These are phyloP conservation scores for Spathaspora girioi DNA, from an alignment of 805 yeast genomes.

Conservation along the genomic window DNA sequence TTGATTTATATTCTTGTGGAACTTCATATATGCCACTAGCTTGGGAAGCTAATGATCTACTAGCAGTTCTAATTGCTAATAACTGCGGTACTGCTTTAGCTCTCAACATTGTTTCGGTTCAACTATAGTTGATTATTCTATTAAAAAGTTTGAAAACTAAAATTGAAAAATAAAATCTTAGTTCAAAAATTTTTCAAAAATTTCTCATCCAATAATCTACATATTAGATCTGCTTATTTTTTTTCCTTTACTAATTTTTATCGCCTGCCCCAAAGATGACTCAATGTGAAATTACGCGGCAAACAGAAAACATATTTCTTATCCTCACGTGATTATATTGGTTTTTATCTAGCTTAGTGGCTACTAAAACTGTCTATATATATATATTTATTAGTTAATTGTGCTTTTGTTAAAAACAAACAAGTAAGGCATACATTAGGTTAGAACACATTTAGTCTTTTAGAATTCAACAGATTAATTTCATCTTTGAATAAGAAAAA, in stretches of 20 bases:
- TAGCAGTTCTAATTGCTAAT: not conserved
- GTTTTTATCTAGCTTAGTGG: not conserved
- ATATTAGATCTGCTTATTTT: conserved; percentile 1
- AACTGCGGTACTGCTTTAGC: conserved; percentile 3
- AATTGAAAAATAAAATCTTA: not conserved
- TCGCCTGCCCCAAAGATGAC: not conserved
- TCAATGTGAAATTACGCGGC: conserved; percentile 1
- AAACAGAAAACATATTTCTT: not conserved
- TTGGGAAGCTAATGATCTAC: conserved; percentile 26
- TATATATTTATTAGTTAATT: not conserved
- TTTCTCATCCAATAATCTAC: not conserved
- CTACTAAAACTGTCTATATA: not conserved
- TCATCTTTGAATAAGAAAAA: too few species aligned
- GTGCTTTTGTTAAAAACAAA: not conserved
- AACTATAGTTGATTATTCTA: not conserved
- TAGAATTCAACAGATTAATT: too few species aligned
- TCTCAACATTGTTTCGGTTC: conserved; percentile 6
- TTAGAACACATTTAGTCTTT: too few species aligned
- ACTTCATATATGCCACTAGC: conserved; percentile 28
- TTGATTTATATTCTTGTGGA: conserved; percentile 59
- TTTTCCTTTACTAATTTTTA: not conserved
- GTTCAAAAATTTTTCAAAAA: not conserved
- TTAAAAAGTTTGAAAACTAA: not conserved
- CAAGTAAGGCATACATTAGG: not conserved
- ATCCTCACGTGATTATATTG: conserved; percentile 3